Base-by-base conservation (phyloP, 768 basidiomycete genomes). In the Boletus insuetus region DNA sequence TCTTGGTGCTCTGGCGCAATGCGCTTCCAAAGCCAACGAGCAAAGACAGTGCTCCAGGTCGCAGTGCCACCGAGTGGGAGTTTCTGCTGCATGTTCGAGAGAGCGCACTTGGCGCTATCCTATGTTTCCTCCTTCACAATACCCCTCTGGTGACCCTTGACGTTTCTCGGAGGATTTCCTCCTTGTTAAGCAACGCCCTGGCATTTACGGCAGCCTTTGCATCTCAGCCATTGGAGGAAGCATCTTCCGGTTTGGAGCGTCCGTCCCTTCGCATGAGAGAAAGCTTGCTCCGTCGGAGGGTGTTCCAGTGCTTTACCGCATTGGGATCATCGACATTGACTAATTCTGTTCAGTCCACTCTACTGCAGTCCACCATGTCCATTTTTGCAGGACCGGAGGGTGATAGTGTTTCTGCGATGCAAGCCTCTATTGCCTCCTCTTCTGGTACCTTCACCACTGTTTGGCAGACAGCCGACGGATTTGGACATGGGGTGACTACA, bases 1-100 rank as follows among this genome's bases (percentile, higher is more conserved):
- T 98, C 17, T 81, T 98, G 39, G 93, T 98, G 0, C 82, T 99
- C 4, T 99, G 97, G 97, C 80, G 97, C 32, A 99, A 99, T 62
- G 94, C 96, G 2, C 78, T 99, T 0, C 94, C 97, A 2, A 99
- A 98, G 71, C 88, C 93, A 1, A 94, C 92, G 0, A 88, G 81
- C 64, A 97, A 97, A 69, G 96, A 98, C 63, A 74, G 74, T 14
- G 80, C 77, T 16, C 78, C 79, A 6, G 84, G 84, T 17, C 77
- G 94, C 31, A 82, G 85, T 26, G 75, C 82, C 20, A 75, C 81
- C 0, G 97, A 98, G 63, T 98, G 94, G 94, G 79, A 82, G 37
- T 99, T 98, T 74, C 77, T 99, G 3, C 77, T 98, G 9, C 86
- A 91, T 55, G 90, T 98, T 19, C 80, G 96, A 22, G 95, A 97